Evolutionary conservation across 495 filamentous ascomycete genomes (phyloP).

Genomic region (Penicillium chermesinum): DNA sequence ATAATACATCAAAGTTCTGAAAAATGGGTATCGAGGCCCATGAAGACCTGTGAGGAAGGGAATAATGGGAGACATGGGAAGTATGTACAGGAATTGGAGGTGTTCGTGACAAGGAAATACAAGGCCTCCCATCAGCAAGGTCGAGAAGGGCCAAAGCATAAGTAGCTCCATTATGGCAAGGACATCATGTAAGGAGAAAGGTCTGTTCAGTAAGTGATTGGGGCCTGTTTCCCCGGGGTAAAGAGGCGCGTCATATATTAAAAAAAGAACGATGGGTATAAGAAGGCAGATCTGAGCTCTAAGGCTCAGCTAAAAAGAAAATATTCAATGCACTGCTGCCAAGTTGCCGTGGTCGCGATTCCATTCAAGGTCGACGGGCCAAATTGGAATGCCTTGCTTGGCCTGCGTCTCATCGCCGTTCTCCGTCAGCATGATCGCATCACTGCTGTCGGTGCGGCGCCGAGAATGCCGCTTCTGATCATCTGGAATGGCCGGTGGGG

Average conservation of each 20-base stretch:
- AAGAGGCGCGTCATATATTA: background rate
- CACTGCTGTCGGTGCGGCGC: slow-evolving; percentile 44
- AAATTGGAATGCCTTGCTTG: slow-evolving; percentile 33
- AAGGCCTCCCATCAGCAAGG: too few species aligned
- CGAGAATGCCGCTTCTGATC: slow-evolving; percentile 36
- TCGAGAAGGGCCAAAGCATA: background rate
- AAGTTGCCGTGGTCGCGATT: slow-evolving; percentile 28
- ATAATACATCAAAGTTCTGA: too few species aligned
- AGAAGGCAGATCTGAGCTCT: background rate
- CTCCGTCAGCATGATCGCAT: slow-evolving; percentile 33
- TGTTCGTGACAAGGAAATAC: too few species aligned
- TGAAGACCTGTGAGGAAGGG: too few species aligned
- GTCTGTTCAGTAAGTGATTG: slow-evolving; percentile 1
- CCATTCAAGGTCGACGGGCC: slow-evolving; percentile 42
- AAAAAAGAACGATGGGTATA: background rate
- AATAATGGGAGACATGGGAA: too few species aligned
- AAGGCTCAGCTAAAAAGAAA: background rate
- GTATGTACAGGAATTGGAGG: too few species aligned
- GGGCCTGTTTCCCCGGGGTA: background rate
- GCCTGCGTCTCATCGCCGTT: slow-evolving; percentile 17
- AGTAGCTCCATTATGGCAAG: background rate
- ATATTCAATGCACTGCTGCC: slow-evolving; percentile 35
- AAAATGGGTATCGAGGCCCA: too few species aligned
- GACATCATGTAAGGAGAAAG: slow-evolving; percentile 2
- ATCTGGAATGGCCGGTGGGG: slow-evolving; percentile 36